Base-by-base conservation (phyloP, 2,329 filamentous ascomycete genomes). In the Elsinoe arachidis region DNA sequence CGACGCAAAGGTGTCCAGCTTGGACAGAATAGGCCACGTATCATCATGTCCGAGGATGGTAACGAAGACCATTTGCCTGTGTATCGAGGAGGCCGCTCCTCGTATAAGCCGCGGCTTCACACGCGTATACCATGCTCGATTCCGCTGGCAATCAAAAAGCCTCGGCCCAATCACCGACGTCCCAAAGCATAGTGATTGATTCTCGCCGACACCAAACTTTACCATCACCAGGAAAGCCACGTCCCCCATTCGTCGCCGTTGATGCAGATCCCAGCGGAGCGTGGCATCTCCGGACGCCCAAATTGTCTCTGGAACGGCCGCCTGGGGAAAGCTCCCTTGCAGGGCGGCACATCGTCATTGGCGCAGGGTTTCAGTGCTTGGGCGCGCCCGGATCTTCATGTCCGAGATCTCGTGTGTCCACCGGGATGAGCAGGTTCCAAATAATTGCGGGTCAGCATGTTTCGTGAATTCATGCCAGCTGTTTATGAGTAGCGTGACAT, bases 401-500 rank as follows among this genome's bases (percentile, higher is more conserved):
- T 34, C 49, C 49, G 34, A 53, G 34, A 53, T 53, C 49, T 53
- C 26, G 21, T 46, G 41, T 30, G 26, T 30, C 26, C 26, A 7
- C 26, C 26, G 26, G 26, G 19, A 17, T 5, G 21, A 17, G n/a
- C 41, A 19, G 41, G 37, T 23, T 17, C 33, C 49, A 53, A 39
- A 35, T 17, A 39, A 38, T 39, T 53, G 49, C 49, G 49, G 49
- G 49, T 39, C 49, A 11, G 49, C 33, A 34, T 53, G 49, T 53
- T 53, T 53, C 49, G 49, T 21, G 21, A 26, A 15, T 17, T 53
- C n/a, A 34, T 12, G 17, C 17, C 33, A 46, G 41, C 41, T 46
- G 19, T 46, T 46, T 46, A 46, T 46, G 21, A 46, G 19, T 30
- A 15, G 19, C 41, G 26, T 46, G 41, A 12, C 26, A n/a, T 23